Conservation (phyloP, 192 early-diverging fungal genomes). For the Backusella australiensis region DNA sequence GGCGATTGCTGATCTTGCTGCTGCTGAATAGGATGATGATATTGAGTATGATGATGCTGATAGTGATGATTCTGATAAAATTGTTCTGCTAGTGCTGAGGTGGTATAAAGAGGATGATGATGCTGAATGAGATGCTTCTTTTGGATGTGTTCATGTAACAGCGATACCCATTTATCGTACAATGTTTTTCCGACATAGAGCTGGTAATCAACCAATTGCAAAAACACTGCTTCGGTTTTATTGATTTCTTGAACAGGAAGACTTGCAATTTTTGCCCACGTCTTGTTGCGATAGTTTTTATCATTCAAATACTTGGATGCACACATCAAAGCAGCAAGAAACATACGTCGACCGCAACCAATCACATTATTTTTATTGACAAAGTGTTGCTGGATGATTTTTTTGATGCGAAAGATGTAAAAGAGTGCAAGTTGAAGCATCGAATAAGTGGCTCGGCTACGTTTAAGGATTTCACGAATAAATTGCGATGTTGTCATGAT, state of each 20-base stretch:
- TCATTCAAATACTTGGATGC: constrained; percentile 90
- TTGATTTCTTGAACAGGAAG: constrained; percentile 76
- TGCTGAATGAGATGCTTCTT: neutral
- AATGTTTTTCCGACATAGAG: constrained; percentile 53
- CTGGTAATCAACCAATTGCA: constrained; percentile 75
- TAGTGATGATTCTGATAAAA: neutral
- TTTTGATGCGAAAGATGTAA: constrained; percentile 59
- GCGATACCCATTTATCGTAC: constrained; percentile 24
- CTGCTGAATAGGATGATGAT: neutral
- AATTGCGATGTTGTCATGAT: constrained; percentile 54
- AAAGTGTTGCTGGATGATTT: constrained; percentile 30
- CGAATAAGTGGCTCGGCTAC: constrained; percentile 65
- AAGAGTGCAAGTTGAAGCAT: constrained; percentile 69
- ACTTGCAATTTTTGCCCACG: constrained; percentile 88
- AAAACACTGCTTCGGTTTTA: constrained; percentile 76
- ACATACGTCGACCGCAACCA: constrained; percentile 76
- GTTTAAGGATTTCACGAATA: constrained; percentile 65
- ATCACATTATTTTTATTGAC: constrained; percentile 26
- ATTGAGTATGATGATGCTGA: neutral
- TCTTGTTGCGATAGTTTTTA: constrained; percentile 78
- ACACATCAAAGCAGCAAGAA: constrained; percentile 77
- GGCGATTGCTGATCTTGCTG: neutral
- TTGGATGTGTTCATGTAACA: constrained; percentile 14
- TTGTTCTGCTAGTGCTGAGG: neutral
- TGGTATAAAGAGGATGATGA: neutral